A percentile compares a stretch with the other conserved stretches of the same genome.
phyloP scores from a whole-genome alignment of 257 asterid species.

The Ocimum tenuiflorum region DNA sequence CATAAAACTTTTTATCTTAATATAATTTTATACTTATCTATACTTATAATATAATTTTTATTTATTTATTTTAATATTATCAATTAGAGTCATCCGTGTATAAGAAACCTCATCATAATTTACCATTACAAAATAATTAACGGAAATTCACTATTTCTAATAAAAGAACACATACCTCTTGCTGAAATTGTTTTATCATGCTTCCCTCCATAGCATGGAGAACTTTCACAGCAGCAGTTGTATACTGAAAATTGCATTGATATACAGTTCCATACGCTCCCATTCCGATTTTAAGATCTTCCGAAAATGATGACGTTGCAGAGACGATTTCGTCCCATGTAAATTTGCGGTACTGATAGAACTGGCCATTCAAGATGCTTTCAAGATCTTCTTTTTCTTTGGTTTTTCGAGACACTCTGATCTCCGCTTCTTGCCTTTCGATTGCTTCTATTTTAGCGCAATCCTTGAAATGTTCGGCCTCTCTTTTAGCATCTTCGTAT shows the following conservation, averaged over 20 bases:
- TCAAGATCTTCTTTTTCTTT: conserved; percentile 69
- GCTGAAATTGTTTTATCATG: conserved; percentile 62
- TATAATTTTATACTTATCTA: too few relatives aligned
- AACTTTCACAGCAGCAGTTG: conserved; percentile 76
- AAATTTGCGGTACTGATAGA: conserved; percentile 49
- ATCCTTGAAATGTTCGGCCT: conserved; percentile 51
- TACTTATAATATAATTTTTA: too few relatives aligned
- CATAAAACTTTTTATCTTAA: too few relatives aligned
- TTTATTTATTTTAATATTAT: too few relatives aligned
- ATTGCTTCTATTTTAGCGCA: conserved; percentile 66
- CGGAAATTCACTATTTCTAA: too few relatives aligned
- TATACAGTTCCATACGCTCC: conserved; percentile 91
- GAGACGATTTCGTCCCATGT: conserved; percentile 74
- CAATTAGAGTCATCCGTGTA: too few relatives aligned
- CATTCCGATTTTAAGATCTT: conserved; percentile 66
- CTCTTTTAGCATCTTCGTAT: conserved; percentile 51
- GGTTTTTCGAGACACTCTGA: conserved; percentile 36
- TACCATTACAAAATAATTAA: too few relatives aligned
- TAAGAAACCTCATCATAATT: too few relatives aligned
- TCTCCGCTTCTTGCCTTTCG: conserved; percentile 65
- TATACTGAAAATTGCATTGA: conserved; percentile 70
- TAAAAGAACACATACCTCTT: conserved; percentile 53
- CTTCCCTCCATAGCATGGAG: conserved; percentile 55
- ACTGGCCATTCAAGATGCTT: conserved; percentile 44
- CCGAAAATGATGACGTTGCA: conserved; percentile 66